These are phyloP conservation scores for Metschnikowia reukaufii DNA, from an alignment of 805 yeast species.

Conservation along the genomic window DNA sequence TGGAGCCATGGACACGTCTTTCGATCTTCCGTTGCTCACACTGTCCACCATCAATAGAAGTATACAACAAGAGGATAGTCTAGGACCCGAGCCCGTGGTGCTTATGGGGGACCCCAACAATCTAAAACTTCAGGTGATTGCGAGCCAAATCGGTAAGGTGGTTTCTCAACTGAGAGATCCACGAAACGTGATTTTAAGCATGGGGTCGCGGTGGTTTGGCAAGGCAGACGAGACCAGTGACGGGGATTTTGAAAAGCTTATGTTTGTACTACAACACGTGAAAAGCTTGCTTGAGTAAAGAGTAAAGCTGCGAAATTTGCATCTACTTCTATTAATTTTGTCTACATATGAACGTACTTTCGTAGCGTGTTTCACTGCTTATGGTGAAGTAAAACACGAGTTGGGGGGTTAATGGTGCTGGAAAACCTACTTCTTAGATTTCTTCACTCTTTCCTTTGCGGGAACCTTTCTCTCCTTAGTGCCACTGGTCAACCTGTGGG, in stretches of 20 bases:
- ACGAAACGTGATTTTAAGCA: constrained; percentile 43
- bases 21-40: constrained; percentile 37
- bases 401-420: too few species aligned
- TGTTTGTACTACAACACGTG: constrained; percentile 40
- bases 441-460: constrained; percentile 51
- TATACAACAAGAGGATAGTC: constrained; percentile 17
- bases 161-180: constrained; percentile 29
- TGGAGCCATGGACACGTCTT: constrained; percentile 53
- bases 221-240: constrained; percentile 25
- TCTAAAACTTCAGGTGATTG: constrained; percentile 48
- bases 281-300: constrained; percentile 8
- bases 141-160: constrained; percentile 49
- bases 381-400: background rate
- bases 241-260: constrained; percentile 46
- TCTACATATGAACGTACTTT: background rate
- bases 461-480: constrained; percentile 71
- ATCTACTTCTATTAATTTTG: constrained; percentile 2
- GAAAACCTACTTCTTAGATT: constrained; percentile 35
- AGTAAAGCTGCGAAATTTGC: background rate
- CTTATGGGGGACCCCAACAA: constrained; percentile 50
- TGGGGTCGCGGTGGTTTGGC: constrained; percentile 51
- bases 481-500: constrained; percentile 80
- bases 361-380: background rate
- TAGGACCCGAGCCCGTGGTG: constrained; percentile 46
- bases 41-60: constrained; percentile 19